Base-by-base conservation (phyloP, 805 yeast genomes). In the Saccharomycopsis sp. region DNA sequence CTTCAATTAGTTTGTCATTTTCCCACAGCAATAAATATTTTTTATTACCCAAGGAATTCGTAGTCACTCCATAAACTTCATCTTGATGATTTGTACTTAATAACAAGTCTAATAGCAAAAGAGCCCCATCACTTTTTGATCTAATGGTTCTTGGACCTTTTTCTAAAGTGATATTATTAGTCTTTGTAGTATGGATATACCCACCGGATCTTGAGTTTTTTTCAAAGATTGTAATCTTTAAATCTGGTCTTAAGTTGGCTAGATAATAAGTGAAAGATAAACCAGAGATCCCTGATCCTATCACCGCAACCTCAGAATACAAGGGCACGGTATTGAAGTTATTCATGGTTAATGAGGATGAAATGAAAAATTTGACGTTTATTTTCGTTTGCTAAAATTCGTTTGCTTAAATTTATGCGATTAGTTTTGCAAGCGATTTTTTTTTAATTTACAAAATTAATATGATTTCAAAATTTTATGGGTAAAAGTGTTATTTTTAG, bases 251-350 rank as follows among this genome's bases (percentile, higher is more conserved):
- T n/a, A 85, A 56, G 40, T 70, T 71, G 27, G 69, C 64, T 12
- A 87, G 62, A 52, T 79, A 82, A 51, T 79, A 81, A 1, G 81
- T 73, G 53, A 72, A 82, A 2, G 86, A 64, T 3, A 92, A 63
- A 0, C 96, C 96, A 0, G 95, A 81, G 2, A 89, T 72, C 1
- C 98, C 98, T 1, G 83, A 79, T 0, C 98, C 98, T 1, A 87
- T 54, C 0, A 88, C 82, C 1, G 82, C 87, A 2, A 87, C 40
- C 21, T 12, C n/a, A n/a, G n/a, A n/a, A n/a, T n/a, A n/a, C n/a
- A n/a, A n/a, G n/a, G n/a, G n/a, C n/a, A n/a, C n/a, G n/a, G n/a
- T n/a, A n/a, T n/a, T n/a, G n/a, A n/a, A n/a, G n/a, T n/a, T n/a
- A n/a, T n/a, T n/a, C n/a, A n/a, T n/a, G n/a, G n/a, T n/a, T n/a